phyloP scores from a whole-genome alignment of 2,329 filamentous ascomycete species.

The Tolypocladium capitatum region DNA sequence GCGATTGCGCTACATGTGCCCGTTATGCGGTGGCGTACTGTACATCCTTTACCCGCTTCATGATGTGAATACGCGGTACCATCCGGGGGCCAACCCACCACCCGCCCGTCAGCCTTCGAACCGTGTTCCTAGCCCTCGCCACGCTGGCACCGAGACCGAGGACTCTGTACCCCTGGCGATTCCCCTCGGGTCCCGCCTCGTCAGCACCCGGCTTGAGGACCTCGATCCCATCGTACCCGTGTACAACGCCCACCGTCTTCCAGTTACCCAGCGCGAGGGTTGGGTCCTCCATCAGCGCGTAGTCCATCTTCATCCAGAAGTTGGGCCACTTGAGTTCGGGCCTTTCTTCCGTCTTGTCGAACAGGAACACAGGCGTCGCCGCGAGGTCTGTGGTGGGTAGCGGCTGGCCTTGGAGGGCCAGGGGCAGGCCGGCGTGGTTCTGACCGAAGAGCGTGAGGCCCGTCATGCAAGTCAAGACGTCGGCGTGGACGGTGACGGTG shows the following conservation, averaged over 20 bases:
- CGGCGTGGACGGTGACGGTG: constrained; percentile 40
- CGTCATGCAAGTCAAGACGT: constrained; percentile 58
- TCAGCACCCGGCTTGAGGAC: constrained; percentile 34
- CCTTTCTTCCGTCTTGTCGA: constrained; percentile 51
- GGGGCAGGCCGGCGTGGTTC: constrained; percentile 23
- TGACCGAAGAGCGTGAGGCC: constrained; percentile 54
- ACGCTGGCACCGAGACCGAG: constrained; percentile 33
- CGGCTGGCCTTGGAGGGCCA: constrained; percentile 13
- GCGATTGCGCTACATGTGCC: background rate
- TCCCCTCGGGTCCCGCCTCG: background rate
- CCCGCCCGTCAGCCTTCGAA: constrained; percentile 38
- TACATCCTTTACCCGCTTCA: constrained; percentile 21
- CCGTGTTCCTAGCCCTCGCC: constrained; percentile 22
- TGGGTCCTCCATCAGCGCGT: constrained; percentile 43
- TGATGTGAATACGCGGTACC: constrained; percentile 39
- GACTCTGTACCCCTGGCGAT: constrained; percentile 12
- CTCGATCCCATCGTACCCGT: constrained; percentile 46
- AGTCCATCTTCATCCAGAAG: constrained; percentile 55
- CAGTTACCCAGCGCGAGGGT: constrained; percentile 34
- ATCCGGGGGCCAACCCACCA: constrained; percentile 54
- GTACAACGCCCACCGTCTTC: constrained; percentile 42
- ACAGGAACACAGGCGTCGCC: constrained; percentile 19
- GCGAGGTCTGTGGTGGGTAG: constrained; percentile 7
- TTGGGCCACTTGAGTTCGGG: constrained; percentile 26
- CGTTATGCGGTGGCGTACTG: constrained; percentile 1